These are phyloP conservation scores for Cichorium intybus DNA, from an alignment of 140 eudicot genomes.

Conservation along the genomic window DNA sequence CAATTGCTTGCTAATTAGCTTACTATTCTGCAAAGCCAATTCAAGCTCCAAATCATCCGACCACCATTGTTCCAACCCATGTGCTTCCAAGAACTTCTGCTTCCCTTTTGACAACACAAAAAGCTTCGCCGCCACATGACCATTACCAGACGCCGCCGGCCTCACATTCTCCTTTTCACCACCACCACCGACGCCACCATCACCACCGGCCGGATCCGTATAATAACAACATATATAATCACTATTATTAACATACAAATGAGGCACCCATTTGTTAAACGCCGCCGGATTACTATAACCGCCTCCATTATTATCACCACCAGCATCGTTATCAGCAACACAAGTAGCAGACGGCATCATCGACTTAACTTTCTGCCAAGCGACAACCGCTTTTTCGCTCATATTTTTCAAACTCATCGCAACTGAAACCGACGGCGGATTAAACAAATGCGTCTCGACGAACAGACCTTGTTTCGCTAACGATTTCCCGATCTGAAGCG, in stretches of 20 bases:
- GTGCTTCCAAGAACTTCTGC: conserved; percentile 93
- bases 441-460: conserved; percentile 91
- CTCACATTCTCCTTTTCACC: conserved; percentile 65
- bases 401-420: conserved; percentile 72
- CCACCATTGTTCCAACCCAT: conserved; percentile 98
- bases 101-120: conserved; percentile 86
- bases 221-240: conserved; percentile 90
- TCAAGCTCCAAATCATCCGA: conserved; percentile 88
- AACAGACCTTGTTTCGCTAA: conserved; percentile 78
- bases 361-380: conserved; percentile 67
- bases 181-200: conserved; percentile 16
- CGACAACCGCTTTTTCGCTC: conserved; percentile 70
- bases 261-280: conserved; percentile 79
- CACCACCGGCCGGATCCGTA: conserved; percentile 51
- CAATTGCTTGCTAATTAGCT: conserved; percentile 75
- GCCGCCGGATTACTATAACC: conserved; percentile 21
- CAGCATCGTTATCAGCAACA: conserved; percentile 12
- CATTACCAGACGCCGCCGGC: conserved; percentile 23
- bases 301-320: conserved; percentile 10
- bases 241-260: conserved; percentile 82
- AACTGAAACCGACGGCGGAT: conserved; percentile 89
- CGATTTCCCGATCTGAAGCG: conserved; percentile 87
- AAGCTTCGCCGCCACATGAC: conserved; percentile 68
- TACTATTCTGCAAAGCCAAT: conserved; percentile 68
- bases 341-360: conserved; percentile 53